These are phyloP conservation scores for Pseudofabraea citricarpa DNA, from an alignment of 2,329 filamentous ascomycete genomes.

Conservation along the genomic window DNA sequence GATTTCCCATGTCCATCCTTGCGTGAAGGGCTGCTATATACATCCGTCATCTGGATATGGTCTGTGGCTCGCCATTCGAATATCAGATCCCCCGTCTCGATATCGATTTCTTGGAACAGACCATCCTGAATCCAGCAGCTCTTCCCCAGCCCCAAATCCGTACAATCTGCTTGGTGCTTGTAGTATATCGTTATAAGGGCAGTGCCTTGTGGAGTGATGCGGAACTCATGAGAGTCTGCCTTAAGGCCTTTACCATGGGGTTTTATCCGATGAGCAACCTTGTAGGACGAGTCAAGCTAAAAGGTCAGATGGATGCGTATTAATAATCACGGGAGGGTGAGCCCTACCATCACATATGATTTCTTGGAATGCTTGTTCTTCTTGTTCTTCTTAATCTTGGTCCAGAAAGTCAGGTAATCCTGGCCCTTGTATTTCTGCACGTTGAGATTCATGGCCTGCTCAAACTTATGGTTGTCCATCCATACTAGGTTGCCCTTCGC, in stretches of 20 bases:
- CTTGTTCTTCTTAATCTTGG: not conserved
- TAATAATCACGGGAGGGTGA: conserved; percentile 12
- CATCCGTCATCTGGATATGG: conserved; percentile 22
- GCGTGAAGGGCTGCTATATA: conserved; percentile 9
- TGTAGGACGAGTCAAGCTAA: conserved; percentile 20
- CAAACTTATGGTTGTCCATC: conserved; percentile 1
- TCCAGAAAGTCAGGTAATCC: conserved; percentile 5
- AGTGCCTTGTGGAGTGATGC: conserved; percentile 35
- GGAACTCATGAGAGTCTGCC: conserved; percentile 40
- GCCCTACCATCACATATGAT: conserved; percentile 24
- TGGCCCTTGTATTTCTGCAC: conserved; percentile 3
- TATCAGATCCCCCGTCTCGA: conserved; percentile 42
- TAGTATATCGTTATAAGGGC: conserved; percentile 36
- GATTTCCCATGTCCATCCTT: conserved; percentile 13
- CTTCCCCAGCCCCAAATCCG: conserved; percentile 4
- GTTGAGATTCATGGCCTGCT: not conserved
- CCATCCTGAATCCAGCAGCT: conserved; percentile 7
- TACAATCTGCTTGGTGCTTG: conserved; percentile 6
- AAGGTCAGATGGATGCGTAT: conserved; percentile 5
- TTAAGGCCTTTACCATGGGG: conserved; percentile 30
- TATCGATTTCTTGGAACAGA: conserved; percentile 44
- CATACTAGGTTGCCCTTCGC: conserved; percentile 3
- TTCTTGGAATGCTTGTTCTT: not conserved
- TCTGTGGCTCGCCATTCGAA: conserved; percentile 46
- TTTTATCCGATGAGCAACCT: conserved; percentile 32